These are phyloP conservation scores for Oropetium thomaeum DNA, from an alignment of 176 grass and related monocot genomes.

Conservation along the genomic window DNA sequence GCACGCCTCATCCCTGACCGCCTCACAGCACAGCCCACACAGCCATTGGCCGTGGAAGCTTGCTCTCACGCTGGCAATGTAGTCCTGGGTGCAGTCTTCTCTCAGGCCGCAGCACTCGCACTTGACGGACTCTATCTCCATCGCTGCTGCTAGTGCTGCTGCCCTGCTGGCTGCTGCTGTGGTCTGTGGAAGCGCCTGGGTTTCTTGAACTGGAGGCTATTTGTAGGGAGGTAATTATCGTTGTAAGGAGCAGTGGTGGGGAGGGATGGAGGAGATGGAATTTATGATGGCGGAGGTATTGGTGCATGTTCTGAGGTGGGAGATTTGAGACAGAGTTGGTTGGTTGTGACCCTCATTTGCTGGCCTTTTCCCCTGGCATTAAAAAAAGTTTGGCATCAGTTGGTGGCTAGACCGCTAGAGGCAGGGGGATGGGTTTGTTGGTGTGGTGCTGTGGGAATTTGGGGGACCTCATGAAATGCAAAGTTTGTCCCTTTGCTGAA, in stretches of 20 bases:
- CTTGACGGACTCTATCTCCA: conserved; percentile 87
- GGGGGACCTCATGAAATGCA: conserved; percentile 37
- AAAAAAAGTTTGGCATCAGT: conserved; percentile 48
- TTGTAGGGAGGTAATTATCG: conserved; percentile 69
- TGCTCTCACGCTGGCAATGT: conserved; percentile 76
- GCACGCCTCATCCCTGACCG: conserved; percentile 68
- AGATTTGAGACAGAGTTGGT: conserved; percentile 66
- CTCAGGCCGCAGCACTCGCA: conserved; percentile 84
- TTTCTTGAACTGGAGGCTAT: conserved; percentile 36
- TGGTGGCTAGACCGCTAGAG: conserved; percentile 46
- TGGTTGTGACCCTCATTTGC: conserved; percentile 61
- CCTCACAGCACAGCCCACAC: conserved; percentile 91
- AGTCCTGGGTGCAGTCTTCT: conserved; percentile 89
- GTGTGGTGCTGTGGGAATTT: conserved; percentile 35
- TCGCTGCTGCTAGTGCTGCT: conserved; percentile 27
- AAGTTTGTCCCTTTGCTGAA: conserved; percentile 46
- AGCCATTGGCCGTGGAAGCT: conserved; percentile 84
- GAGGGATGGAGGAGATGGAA: conserved; percentile 26
- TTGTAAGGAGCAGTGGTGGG: conserved; percentile 34
- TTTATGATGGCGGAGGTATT: conserved; percentile 47
- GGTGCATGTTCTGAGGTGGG: conserved; percentile 54
- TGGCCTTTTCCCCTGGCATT: conserved; percentile 64
- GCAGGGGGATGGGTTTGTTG: conserved; percentile 19
- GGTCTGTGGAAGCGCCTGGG: conserved; percentile 14
- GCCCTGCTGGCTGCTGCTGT: not conserved